Conservation (phyloP, 768 basidiomycete genomes). For the Mycena epipterygia region DNA sequence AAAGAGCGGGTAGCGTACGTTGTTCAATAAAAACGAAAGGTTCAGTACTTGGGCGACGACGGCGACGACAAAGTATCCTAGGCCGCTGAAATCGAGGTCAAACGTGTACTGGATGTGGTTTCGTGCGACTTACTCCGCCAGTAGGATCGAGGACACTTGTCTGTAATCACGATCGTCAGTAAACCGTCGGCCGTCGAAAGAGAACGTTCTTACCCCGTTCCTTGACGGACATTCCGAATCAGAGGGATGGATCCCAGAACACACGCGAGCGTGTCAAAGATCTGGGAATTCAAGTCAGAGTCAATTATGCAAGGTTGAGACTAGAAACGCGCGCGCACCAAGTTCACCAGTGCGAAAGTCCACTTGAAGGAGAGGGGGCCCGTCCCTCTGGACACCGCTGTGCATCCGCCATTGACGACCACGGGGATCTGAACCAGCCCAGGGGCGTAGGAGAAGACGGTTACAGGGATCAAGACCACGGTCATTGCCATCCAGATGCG, state of each 20-base stretch:
- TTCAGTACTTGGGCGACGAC: not conserved
- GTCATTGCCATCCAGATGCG: not conserved
- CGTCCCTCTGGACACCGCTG: not conserved
- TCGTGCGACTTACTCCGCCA: not conserved
- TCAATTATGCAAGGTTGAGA: no score
- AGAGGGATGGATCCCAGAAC: not conserved
- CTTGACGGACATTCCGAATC: not conserved
- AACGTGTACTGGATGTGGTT: not conserved
- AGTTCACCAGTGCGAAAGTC: slow-evolving; percentile 1
- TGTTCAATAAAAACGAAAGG: not conserved
- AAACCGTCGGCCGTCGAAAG: not conserved
- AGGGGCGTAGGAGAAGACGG: not conserved
- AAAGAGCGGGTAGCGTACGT: not conserved
- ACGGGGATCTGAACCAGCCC: not conserved
- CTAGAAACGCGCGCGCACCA: no score
- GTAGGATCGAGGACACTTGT: not conserved
- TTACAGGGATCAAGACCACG: not conserved
- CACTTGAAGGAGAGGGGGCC: not conserved
- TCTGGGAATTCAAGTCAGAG: no score
- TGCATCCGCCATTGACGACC: not conserved
- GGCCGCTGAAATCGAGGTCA: not conserved
- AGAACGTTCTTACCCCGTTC: not conserved
- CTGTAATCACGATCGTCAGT: not conserved
- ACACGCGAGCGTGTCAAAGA: slow-evolving; percentile 2
- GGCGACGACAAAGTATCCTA: not conserved